Evolutionary conservation across 2,329 filamentous ascomycete species (phyloP), one percentile per base, ranked within the genome.

Genomic region (Penicillium freii): DNA sequence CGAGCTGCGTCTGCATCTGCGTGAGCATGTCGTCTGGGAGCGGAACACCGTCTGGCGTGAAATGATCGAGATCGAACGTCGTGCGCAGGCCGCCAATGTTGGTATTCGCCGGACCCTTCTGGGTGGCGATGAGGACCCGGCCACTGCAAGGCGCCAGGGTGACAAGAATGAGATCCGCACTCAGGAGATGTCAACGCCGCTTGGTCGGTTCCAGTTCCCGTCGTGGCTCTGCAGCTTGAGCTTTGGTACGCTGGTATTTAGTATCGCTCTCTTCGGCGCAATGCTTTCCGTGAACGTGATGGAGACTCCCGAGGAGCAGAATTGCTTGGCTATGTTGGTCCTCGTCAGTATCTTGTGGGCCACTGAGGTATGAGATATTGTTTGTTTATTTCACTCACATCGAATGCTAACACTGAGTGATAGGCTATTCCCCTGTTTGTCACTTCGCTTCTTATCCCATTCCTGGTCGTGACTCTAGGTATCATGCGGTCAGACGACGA

Each of bases 21-120:
- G 94, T 56, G 95, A 99, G 76, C 94, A 99, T 73, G 92, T 99
- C 21, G 93, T 97, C 0, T 99, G 94, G 95, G 95, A 99, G 74
- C 85, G 94, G 56, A 99, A 99, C 71, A 99, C 94, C 0, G 94
- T 99, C 19, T 99, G 94, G 94, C 83, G 95, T 77, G 94, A 99
- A 68, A 94, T 99, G 85, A 99, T 99, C 72, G 94, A 93, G 52
- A 93, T 99, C 66, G 95, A 99, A 78, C 84, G 94, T 23, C 92
- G 96, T 71, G 91, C 91, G 1, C 93, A 97, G 76, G 95, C 94
- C 9, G 93, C 93, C 9, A 94, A 93, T 66, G 83, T 99, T 63
- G 94, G 94, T 42, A 80, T 90, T 50, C 78, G 85, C 23, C 86
- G 89, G 62, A 90, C 91, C 0, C 81, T 97, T 54, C 84, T 97